These are phyloP conservation scores for Eucalyptus curtisii DNA, from an alignment of 345 rosid genomes.

Conservation along the genomic window DNA sequence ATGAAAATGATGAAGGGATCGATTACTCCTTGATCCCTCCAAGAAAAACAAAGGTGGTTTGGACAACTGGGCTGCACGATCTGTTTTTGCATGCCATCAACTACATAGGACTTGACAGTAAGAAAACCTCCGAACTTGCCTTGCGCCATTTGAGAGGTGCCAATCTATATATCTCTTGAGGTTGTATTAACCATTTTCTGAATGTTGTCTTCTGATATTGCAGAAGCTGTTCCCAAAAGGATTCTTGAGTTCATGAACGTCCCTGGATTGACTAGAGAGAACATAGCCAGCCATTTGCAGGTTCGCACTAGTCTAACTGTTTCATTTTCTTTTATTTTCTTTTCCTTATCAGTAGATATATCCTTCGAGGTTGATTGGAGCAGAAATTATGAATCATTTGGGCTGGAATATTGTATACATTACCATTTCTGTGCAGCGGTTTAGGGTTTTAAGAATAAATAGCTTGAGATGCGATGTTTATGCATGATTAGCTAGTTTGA, in stretches of 20 bases:
- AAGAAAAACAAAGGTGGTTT: slow-evolving; percentile 45
- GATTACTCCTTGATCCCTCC: not conserved
- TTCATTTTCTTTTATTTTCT: not conserved
- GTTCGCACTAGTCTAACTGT: not conserved
- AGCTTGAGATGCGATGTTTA: not conserved
- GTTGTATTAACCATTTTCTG: not conserved
- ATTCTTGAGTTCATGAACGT: slow-evolving; percentile 63
- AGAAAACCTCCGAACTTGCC: not conserved
- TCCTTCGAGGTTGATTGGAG: not conserved
- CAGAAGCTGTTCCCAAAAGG: slow-evolving; percentile 76
- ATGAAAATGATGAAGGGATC: not conserved
- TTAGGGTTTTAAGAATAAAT: not conserved
- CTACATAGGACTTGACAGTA: slow-evolving; percentile 57
- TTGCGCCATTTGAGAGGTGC: not conserved
- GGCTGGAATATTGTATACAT: not conserved
- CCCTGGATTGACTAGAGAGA: slow-evolving; percentile 64
- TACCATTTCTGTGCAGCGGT: not conserved
- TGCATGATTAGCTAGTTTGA: not conserved
- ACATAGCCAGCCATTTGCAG: slow-evolving; percentile 56
- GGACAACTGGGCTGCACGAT: slow-evolving; percentile 53
- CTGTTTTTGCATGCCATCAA: slow-evolving; percentile 49
- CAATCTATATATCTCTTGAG: not conserved
- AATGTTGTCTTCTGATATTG: not conserved
- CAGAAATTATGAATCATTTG: not conserved
- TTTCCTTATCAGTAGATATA: not conserved